A percentile compares a stretch with the other conserved stretches of the same genome.
These are phyloP conservation scores for Cordyceps cateniannulata DNA, from an alignment of 2,329 filamentous ascomycete genomes.

Conservation along the genomic window DNA sequence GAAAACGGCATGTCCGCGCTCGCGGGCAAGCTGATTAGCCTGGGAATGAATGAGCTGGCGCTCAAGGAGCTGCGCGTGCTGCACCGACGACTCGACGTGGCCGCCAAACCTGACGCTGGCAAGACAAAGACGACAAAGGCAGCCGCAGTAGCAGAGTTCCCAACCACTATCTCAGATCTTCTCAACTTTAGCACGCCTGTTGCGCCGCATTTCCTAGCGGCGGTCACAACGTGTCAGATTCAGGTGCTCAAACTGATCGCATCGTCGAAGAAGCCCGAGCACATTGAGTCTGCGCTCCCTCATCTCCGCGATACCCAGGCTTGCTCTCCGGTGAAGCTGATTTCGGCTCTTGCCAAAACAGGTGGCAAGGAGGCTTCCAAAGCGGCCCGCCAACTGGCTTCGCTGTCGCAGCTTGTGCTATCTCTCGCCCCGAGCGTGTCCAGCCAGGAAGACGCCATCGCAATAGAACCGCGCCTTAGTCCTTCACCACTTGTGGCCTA, in stretches of 20 bases:
- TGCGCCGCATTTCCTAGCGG: conserved; percentile 37
- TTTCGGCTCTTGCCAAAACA: conserved; percentile 40
- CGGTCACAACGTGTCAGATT: conserved; percentile 59
- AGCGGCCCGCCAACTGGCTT: conserved; percentile 58
- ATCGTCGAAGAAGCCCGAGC: conserved; percentile 50
- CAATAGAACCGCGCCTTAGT: conserved; percentile 46
- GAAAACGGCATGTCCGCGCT: conserved; percentile 69
- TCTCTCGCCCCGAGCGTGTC: conserved; percentile 63
- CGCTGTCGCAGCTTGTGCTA: conserved; percentile 57
- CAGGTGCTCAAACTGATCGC: conserved; percentile 59
- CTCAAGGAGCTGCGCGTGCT: conserved; percentile 61
- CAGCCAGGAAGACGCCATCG: conserved; percentile 51
- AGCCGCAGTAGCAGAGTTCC: conserved; percentile 22
- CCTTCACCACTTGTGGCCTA: conserved; percentile 53
- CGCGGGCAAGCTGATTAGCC: conserved; percentile 55
- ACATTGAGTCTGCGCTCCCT: conserved; percentile 51
- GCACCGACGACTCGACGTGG: conserved; percentile 53
- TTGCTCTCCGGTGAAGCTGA: conserved; percentile 53
- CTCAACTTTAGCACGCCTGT: conserved; percentile 51
- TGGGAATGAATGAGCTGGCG: conserved; percentile 62
- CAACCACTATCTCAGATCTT: conserved; percentile 45
- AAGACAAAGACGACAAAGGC: conserved; percentile 25
- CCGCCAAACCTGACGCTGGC: conserved; percentile 7
- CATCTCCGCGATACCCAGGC: conserved; percentile 45
- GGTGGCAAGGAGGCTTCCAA: conserved; percentile 46